phyloP scores from a whole-genome alignment of 2,329 filamentous ascomycete genomes.

The Colletotrichum gigasporum region DNA sequence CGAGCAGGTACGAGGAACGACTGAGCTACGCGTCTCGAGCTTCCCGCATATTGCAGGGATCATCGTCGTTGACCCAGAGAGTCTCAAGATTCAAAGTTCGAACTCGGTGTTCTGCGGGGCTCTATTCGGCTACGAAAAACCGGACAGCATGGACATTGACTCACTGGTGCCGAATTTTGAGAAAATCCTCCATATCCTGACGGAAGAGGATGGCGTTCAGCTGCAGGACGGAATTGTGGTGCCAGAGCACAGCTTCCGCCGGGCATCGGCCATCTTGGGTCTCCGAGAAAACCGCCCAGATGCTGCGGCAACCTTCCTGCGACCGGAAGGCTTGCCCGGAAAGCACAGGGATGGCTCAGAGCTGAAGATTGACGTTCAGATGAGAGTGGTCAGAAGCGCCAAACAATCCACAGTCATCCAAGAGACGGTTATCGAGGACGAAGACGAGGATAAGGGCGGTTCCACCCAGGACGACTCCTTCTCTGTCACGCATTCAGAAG shows the following conservation, averaged over 20 bases:
- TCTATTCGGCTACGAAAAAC: slow-evolving; percentile 87
- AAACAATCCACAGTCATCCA: slow-evolving; percentile 69
- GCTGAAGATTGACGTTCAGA: slow-evolving; percentile 93
- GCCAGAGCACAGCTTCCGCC: slow-evolving; percentile 93
- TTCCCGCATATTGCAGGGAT: slow-evolving; percentile 98
- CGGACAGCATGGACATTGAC: slow-evolving; percentile 82
- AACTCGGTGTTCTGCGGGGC: slow-evolving; percentile 95
- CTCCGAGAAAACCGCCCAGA: slow-evolving; percentile 85
- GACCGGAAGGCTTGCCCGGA: slow-evolving; percentile 85
- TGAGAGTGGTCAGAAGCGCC: slow-evolving; percentile 94
- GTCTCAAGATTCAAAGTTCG: slow-evolving; percentile 85
- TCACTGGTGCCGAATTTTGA: slow-evolving; percentile 89
- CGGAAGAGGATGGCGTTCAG: slow-evolving; percentile 84
- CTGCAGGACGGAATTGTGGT: slow-evolving; percentile 95
- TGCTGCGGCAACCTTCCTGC: slow-evolving; percentile 80
- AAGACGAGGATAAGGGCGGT: slow-evolving; percentile 50
- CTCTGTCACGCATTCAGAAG: slow-evolving; percentile 69
- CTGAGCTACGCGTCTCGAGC: slow-evolving; percentile 85
- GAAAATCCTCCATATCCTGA: slow-evolving; percentile 81
- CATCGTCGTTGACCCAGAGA: slow-evolving; percentile 85
- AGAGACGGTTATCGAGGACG: slow-evolving; percentile 69
- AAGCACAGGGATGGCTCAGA: slow-evolving; percentile 91
- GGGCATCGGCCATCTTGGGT: slow-evolving; percentile 84
- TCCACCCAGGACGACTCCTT: slow-evolving; percentile 54
- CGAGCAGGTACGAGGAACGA: slow-evolving; percentile 74